These are phyloP conservation scores for Leccinum pallidistipes DNA, from an alignment of 1,284 basidiomycete genomes.

Conservation along the genomic window DNA sequence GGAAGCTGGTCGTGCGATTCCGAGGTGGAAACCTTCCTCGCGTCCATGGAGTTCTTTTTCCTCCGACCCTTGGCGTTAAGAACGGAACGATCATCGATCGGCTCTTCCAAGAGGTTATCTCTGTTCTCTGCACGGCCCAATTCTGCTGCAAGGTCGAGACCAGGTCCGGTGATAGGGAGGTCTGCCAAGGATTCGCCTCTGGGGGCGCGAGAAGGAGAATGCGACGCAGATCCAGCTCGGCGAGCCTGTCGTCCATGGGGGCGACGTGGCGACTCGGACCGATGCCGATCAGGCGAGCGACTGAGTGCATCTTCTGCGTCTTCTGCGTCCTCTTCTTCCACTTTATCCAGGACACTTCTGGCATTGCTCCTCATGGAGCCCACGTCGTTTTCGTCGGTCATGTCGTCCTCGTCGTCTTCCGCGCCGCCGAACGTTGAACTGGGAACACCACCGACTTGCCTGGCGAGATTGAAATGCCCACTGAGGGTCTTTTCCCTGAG, in stretches of 20 bases:
- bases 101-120: constrained; percentile 60
- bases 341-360: constrained; percentile 54
- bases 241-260: constrained; percentile 49
- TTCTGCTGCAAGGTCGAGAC: constrained; percentile 87
- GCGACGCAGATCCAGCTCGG: constrained; percentile 53
- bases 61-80: constrained; percentile 46
- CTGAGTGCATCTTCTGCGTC: constrained; percentile 27
- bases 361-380: constrained; percentile 58
- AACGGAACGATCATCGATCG: constrained; percentile 50
- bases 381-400: constrained; percentile 43
- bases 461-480: constrained; percentile 78
- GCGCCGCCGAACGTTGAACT: constrained; percentile 42
- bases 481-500: constrained; percentile 86
- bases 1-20: constrained; percentile 45
- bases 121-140: constrained; percentile 86
- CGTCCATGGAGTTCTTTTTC: constrained; percentile 49
- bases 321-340: constrained; percentile 52
- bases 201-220: constrained; percentile 42
- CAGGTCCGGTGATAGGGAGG: constrained; percentile 81
- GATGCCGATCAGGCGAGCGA: constrained; percentile 39
- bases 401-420: constrained; percentile 50
- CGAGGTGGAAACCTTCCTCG: constrained; percentile 41
- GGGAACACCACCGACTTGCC: constrained; percentile 58
- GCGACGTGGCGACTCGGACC: constrained; percentile 43
- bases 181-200: constrained; percentile 77